Percentiles rank a stretch among this genome's conserved stretches.
These are phyloP conservation scores for Pachysandra terminalis DNA, from an alignment of 164 flowering plant genomes.

Conservation along the genomic window DNA sequence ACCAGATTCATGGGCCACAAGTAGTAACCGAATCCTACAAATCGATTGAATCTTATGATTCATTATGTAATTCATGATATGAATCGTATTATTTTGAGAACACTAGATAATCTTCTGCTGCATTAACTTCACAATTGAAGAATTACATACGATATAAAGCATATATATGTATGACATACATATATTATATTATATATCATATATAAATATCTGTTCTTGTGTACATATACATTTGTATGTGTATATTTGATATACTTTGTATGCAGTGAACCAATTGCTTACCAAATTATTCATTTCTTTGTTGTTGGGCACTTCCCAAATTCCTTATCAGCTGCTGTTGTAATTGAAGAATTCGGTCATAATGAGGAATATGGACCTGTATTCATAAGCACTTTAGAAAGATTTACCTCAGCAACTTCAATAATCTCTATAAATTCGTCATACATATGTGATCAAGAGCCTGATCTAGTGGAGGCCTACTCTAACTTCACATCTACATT, in stretches of 20 bases:
- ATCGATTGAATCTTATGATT: too few relatives aligned
- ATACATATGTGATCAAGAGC: conserved; percentile 96
- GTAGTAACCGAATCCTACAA: too few relatives aligned
- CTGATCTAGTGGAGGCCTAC: conserved; percentile 93
- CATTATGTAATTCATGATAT: too few relatives aligned
- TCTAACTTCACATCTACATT: conserved; percentile 69
- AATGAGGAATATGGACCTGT: conserved; percentile 81
- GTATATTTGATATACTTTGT: background rate
- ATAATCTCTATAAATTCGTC: conserved; percentile 85
- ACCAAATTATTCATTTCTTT: conserved; percentile 5
- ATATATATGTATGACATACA: too few relatives aligned
- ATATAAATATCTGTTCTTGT: too few relatives aligned
- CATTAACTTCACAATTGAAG: too few relatives aligned
- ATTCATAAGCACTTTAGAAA: conserved; percentile 72
- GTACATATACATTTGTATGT: background rate
- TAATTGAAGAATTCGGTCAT: conserved; percentile 88
- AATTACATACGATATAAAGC: too few relatives aligned
- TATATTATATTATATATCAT: too few relatives aligned
- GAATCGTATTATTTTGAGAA: too few relatives aligned
- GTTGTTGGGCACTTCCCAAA: conserved; percentile 3
- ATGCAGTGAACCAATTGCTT: background rate
- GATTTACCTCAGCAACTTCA: conserved; percentile 77
- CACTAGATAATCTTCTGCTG: too few relatives aligned
- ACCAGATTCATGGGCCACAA: too few relatives aligned
- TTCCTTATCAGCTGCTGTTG: conserved; percentile 59